Base-by-base conservation (phyloP, 176 grass and related monocot genomes). In the Oryza australiensis region DNA sequence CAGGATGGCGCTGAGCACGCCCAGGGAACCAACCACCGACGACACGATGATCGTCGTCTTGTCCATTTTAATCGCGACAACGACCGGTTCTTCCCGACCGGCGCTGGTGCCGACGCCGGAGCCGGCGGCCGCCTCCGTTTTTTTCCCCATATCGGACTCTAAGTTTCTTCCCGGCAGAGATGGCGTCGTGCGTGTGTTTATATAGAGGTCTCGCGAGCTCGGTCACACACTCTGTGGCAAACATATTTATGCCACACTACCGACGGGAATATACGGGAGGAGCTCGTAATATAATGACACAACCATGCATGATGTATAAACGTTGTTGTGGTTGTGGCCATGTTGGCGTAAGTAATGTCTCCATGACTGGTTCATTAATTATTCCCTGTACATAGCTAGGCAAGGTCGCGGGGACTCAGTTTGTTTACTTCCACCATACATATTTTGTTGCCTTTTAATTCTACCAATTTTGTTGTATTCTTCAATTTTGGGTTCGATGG, bases 1-100 rank as follows among this genome's bases (percentile, higher is more conserved):
- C 22, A 80, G 30, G 81, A 88, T 59, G 75, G 70, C 81, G 5
- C 86, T 88, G 2, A 88, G 9, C 69, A 88, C 0, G 4, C 86
- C 86, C 3, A 84, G 75, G 5, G 68, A 79, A 2, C 87, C 81
- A 7, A 75, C 69, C 11, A 80, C 81, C 0, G 81, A 38, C 26
- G 23, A 79, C 62, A 84, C 75, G 60, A 75, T 69, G 46, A 69
- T 74, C 12, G n/a, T 12, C 4, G 15, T 74, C 81, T 63, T 62
- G 7, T 88, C 75, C 81, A 80, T 74, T 27, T 12, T 55, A 20
- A 45, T 62, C 5, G 3, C 63, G 71, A 42, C 33, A 57, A 10
- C 30, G 53, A 9, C 3, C 5, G 53, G 18, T 23, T 23, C 53
- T 59, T 59, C 20, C 7, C 22, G 4, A 5, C 49, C 49, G 49